Conservation (phyloP, 2,329 filamentous ascomycete genomes). For the Verticillium albo-atrum region DNA sequence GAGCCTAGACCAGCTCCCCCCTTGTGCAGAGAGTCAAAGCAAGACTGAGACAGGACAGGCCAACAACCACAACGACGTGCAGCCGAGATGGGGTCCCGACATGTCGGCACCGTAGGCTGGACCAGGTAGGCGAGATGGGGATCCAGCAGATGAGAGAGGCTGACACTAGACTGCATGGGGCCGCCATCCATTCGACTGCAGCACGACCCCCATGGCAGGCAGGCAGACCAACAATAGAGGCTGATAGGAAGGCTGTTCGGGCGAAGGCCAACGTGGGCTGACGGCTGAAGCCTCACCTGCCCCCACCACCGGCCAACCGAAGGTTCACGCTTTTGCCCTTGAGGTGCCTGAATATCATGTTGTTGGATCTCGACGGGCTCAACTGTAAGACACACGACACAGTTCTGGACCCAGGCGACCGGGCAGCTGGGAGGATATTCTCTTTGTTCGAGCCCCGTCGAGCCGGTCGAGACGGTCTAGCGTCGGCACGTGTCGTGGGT, state of each 20-base stretch:
- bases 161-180: neutral
- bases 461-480: neutral
- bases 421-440: neutral
- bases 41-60: neutral
- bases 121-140: neutral
- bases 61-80: neutral
- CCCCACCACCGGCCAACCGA: neutral
- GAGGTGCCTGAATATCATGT: neutral
- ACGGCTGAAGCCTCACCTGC: neutral
- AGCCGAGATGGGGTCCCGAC: neutral
- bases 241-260: neutral
- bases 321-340: neutral
- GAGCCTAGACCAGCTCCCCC: neutral
- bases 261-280: neutral
- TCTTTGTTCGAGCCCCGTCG: neutral
- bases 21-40: neutral
- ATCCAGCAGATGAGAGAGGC: neutral
- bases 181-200: neutral
- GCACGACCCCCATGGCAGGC: neutral
- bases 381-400: neutral
- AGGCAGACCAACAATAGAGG: neutral
- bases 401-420: neutral
- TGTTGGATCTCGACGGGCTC: neutral
- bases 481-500: neutral
- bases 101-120: neutral